Conservation (phyloP, 495 filamentous ascomycete genomes). For the Lichina pygmaea region DNA sequence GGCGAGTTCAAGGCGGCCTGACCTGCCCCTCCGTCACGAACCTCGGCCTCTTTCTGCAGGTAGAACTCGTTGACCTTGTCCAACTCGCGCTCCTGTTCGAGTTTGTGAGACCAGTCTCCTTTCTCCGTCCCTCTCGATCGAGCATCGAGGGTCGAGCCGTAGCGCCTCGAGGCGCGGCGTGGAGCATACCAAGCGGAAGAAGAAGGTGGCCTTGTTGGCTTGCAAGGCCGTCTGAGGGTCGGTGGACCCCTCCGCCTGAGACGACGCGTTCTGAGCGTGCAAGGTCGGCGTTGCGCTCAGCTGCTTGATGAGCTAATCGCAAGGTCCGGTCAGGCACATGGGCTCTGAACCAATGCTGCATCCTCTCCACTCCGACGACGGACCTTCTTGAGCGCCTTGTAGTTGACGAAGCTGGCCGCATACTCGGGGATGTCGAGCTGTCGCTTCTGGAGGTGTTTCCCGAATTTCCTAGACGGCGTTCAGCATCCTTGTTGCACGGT, state of each 20-base stretch:
- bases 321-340: background rate
- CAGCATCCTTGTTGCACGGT: no score
- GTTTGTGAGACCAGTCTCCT: background rate
- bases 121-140: background rate
- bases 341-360: background rate
- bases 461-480: conserved; percentile 60
- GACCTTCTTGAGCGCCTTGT: conserved; percentile 97
- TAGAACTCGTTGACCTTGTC: conserved; percentile 98
- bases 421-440: conserved; percentile 98
- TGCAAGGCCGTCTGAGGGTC: conserved; percentile 82
- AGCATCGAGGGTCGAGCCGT: no score
- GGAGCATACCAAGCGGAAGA: conserved; percentile 66
- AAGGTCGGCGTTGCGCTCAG: conserved; percentile 72
- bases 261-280: conserved; percentile 38
- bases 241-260: conserved; percentile 17
- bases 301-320: conserved; percentile 79
- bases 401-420: conserved; percentile 96
- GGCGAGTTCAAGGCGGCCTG: no score
- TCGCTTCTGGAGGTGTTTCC: conserved; percentile 94
- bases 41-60: conserved; percentile 92
- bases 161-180: background rate
- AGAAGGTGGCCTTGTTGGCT: conserved; percentile 94
- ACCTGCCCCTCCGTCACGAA: conserved; percentile 14
- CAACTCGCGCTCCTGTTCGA: conserved; percentile 66
- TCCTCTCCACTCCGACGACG: conserved; percentile 1